phyloP scores from a whole-genome alignment of 306 rosid genomes.

The Lupinus albus region DNA sequence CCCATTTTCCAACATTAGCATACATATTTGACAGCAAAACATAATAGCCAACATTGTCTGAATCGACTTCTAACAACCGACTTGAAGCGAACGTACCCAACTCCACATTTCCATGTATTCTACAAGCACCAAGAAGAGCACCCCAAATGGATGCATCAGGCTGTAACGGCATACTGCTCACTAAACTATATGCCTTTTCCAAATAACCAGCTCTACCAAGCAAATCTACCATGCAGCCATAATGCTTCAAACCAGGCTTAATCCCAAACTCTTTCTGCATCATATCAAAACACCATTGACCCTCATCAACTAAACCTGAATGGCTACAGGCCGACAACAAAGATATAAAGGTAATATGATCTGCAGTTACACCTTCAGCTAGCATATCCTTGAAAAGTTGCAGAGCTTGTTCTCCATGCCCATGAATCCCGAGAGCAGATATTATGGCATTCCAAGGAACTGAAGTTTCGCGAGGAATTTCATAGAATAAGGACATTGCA shows the following conservation, averaged over 20 bases:
- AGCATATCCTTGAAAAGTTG: conserved; percentile 51
- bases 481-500: conserved; percentile 51
- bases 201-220: conserved; percentile 53
- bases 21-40: conserved; percentile 56
- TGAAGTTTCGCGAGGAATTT: conserved; percentile 45
- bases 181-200: conserved; percentile 50
- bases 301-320: conserved; percentile 51
- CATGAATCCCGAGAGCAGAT: conserved; percentile 55
- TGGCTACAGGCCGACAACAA: conserved; percentile 57
- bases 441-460: conserved; percentile 57
- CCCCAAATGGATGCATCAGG: conserved; percentile 60
- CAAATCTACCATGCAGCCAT: conserved; percentile 60
- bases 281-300: conserved; percentile 47
- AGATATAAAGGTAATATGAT: conserved; percentile 49
- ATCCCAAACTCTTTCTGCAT: conserved; percentile 49
- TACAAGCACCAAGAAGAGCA: conserved; percentile 56
- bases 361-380: conserved; percentile 49
- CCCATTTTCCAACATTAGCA: conserved; percentile 58
- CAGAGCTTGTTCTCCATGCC: conserved; percentile 46
- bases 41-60: conserved; percentile 56
- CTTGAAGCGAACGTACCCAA: conserved; percentile 45
- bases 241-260: conserved; percentile 53
- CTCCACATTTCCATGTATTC: conserved; percentile 52
- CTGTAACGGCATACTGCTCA: conserved; percentile 49
- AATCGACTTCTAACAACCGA: conserved; percentile 50